Base-by-base conservation (phyloP, 2,329 filamentous ascomycete genomes). In the Monascus ruber region DNA sequence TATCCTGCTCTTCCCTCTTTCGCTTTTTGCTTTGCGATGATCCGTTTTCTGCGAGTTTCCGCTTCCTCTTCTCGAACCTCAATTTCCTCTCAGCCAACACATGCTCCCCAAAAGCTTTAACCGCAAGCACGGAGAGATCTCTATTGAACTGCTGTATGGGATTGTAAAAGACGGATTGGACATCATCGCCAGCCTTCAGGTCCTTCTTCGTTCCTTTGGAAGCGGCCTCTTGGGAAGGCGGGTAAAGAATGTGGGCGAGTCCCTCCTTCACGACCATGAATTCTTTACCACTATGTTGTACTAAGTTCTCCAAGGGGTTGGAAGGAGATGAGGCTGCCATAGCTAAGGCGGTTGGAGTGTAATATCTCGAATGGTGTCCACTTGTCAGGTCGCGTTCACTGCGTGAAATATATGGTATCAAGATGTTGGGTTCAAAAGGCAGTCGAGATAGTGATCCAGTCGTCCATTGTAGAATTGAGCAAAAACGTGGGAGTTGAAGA, bases 131-230 rank as follows among this genome's bases (percentile, higher is more conserved):
- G 44, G 86, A 95, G 48, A 98, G 65, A 58, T 98, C 91, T 35
- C 93, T 83, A 63, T 98, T 98, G 71, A 96, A 98, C 59, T 98
- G 91, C 59, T 98, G 91, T 39, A 98, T 95, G 0, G 91, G 89
- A 53, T 98, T 98, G 73, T 98, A 98, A 58, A 98, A 98, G 40
- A 98, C 93, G 28, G 72, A 70, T 52, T 89, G 83, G 50, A 80
- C 75, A 31, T 78, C 71, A 50, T 77, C 72, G 37, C 79, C 74
- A 42, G 73, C 68, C 41, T 61, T 61, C 26, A 61, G 49, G 43
- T 65, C 58, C 31, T 49, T 56, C 44, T 69, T 69, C 34, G 67
- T 65, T 24, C 64, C 58, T 44, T 69, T 65, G 1, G 53, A 43
- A 43, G 56, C 55, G 33, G 61, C 37, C 45, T 62, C 59, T 48